Percentiles rank a stretch among this genome's conserved stretches.
These are phyloP conservation scores for Cenchrus fungigraminus DNA, from an alignment of 176 grass and related monocot species.

Conservation along the genomic window DNA sequence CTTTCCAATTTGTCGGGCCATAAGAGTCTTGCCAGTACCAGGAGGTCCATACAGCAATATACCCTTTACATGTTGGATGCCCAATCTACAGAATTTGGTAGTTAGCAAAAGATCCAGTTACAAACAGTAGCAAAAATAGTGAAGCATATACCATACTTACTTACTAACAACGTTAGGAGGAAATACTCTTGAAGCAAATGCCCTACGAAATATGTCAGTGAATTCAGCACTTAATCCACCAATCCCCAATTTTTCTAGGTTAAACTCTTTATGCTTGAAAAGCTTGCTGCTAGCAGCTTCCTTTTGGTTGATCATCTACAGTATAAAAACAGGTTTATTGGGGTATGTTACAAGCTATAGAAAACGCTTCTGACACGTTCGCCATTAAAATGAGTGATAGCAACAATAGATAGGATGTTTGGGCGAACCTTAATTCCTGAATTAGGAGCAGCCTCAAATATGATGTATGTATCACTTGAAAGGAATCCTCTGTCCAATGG, in stretches of 20 bases:
- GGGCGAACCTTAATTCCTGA: constrained; percentile 92
- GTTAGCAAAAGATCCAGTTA: constrained; percentile 28
- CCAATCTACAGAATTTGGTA: constrained; percentile 65
- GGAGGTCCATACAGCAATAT: constrained; percentile 93
- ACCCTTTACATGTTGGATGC: constrained; percentile 96
- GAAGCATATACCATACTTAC: constrained; percentile 44
- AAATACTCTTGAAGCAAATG: constrained; percentile 98
- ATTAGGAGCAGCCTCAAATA: constrained; percentile 92
- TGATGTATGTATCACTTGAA: constrained; percentile 84
- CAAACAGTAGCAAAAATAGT: constrained; percentile 4
- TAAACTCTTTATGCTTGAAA: constrained; percentile 98
- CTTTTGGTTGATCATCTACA: constrained; percentile 89
- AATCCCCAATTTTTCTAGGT: constrained; percentile 95
- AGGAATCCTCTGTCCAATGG: constrained; percentile 81
- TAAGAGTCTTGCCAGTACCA: constrained; percentile 99
- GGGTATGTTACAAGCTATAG: constrained; percentile 1
- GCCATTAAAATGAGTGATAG: constrained; percentile 8
- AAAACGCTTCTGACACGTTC: neutral
- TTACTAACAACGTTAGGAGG: constrained; percentile 83
- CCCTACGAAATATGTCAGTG: constrained; percentile 95
- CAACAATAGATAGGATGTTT: constrained; percentile 26
- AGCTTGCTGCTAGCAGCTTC: constrained; percentile 97
- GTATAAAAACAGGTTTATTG: constrained; percentile 35
- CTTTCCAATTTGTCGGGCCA: constrained; percentile 98
- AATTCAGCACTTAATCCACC: constrained; percentile 93